A percentile compares a stretch with the other conserved stretches of the same genome.
Evolutionary conservation across 495 filamentous ascomycete species (phyloP).

Genomic region (Friedmanniomyces endolithicus): DNA sequence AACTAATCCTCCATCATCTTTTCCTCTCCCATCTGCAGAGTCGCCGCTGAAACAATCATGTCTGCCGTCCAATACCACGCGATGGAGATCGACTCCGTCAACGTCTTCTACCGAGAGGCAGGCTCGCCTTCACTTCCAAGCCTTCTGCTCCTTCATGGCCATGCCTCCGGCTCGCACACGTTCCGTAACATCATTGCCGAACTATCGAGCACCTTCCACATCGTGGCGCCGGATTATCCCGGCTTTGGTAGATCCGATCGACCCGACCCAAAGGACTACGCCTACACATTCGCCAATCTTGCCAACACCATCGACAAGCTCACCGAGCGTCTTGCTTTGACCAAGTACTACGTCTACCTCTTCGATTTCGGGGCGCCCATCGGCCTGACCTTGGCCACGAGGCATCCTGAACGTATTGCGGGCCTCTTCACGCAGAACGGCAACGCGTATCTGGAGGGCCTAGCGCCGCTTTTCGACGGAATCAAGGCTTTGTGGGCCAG

Average conservation of each 20-base stretch:
- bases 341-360: slow-evolving; percentile 45
- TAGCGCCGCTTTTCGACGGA: slow-evolving; percentile 9
- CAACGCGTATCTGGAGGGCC: slow-evolving; percentile 51
- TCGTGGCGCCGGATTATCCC: slow-evolving; percentile 50
- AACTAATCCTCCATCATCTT: no score
- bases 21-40: no score
- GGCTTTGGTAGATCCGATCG: slow-evolving; percentile 48
- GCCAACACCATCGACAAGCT: slow-evolving; percentile 38
- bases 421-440: slow-evolving; percentile 52
- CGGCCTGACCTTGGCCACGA: slow-evolving; percentile 42
- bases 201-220: slow-evolving; percentile 39
- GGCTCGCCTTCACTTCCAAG: slow-evolving; percentile 25
- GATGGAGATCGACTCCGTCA: no score
- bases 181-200: slow-evolving; percentile 51
- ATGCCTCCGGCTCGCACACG: slow-evolving; percentile 50
- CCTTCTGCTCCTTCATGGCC: slow-evolving; percentile 52
- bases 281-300: slow-evolving; percentile 41
- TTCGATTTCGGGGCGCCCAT: slow-evolving; percentile 57
- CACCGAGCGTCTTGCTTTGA: slow-evolving; percentile 35
- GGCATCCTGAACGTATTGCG: slow-evolving; percentile 35
- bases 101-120: not conserved
- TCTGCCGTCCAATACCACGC: no score
- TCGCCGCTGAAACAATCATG: no score
- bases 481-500: slow-evolving; percentile 2
- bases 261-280: slow-evolving; percentile 29